Conservation (phyloP, 2,329 filamentous ascomycete genomes). For the Septoria petroselini region DNA sequence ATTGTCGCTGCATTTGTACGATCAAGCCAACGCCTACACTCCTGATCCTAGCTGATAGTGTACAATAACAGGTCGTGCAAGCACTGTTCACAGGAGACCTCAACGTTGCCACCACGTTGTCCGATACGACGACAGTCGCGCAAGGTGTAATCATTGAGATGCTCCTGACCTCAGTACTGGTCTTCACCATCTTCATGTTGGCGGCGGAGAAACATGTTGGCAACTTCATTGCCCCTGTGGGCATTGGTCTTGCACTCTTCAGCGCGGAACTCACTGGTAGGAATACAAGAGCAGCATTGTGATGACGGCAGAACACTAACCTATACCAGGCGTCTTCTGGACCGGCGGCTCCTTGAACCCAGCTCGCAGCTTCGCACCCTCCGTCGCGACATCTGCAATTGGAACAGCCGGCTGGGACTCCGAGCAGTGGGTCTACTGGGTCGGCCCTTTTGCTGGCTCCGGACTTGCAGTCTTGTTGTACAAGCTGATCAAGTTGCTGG, state of each 20-base stretch:
- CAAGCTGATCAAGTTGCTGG: conserved; percentile 48
- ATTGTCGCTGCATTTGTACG: conserved; percentile 9
- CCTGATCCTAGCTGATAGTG: too few species aligned
- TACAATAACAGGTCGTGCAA: conserved; percentile 21
- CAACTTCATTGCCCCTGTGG: conserved; percentile 34
- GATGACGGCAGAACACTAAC: not conserved
- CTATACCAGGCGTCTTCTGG: conserved; percentile 23
- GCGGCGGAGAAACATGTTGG: conserved; percentile 37
- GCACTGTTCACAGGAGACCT: conserved; percentile 39
- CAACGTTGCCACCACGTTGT: conserved; percentile 37
- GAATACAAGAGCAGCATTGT: not conserved
- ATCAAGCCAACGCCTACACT: conserved; percentile 2
- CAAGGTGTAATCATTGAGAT: conserved; percentile 41
- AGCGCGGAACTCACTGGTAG: conserved; percentile 25
- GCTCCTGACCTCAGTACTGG: conserved; percentile 34
- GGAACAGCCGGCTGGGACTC: conserved; percentile 16
- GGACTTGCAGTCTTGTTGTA: conserved; percentile 49
- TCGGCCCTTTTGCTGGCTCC: conserved; percentile 48
- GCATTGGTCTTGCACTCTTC: conserved; percentile 31
- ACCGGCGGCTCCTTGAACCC: conserved; percentile 39
- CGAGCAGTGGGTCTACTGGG: conserved; percentile 53
- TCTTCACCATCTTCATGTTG: conserved; percentile 39
- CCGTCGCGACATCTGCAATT: conserved; percentile 22
- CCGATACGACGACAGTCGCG: conserved; percentile 35
- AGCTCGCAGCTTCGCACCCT: conserved; percentile 36